Base-by-base conservation (phyloP, 768 basidiomycete genomes). In the Agaricus blazei region DNA sequence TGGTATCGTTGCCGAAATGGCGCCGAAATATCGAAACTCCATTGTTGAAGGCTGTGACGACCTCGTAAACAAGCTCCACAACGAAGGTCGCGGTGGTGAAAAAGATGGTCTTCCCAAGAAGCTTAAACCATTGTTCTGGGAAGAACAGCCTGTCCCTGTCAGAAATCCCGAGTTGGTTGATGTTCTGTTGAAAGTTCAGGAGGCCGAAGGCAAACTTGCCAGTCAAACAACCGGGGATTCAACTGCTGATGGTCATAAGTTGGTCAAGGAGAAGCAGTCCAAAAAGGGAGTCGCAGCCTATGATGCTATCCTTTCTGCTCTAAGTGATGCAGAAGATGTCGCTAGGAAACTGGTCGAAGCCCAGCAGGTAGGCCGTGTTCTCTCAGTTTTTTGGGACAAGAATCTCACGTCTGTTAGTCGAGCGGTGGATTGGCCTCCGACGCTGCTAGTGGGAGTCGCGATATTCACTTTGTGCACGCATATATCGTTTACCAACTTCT, bases 101-200 rank as follows among this genome's bases (percentile, higher is more conserved):
- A 71, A 70, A 48, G 74, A 66, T 9, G 70, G 67, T 8, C 75
- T 69, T 28, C 77, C 75, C 65, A 81, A 77, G 66, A 83, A 76
- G 66, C 73, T 96, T 54, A 72, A 72, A 49, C 70, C 77, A 49
- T 70, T 93, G 36, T 59, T 74, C 2, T 97, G 93, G 91, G 93
- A 93, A 58, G 92, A 83, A 4, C 79, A 87, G 61, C 81, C 82
- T 0, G 83, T 98, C 5, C 91, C 93, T 15, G 79, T 97, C 44
- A 81, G 95, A 52, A 93, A 88, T 63, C 92, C 93, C 0, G 94
- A 98, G 69, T 73, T 98, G 55, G 95, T 97, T 46, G 90, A 88
- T 63, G 89, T 90, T 29, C 72, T 97, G 53, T 70, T 92, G 59
- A 88, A 82, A 60, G 87, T 96, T 3, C 91, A 95, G 63, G 82